Evolutionary conservation across 2,329 filamentous ascomycete genomes (phyloP).

Genomic region (Fusarium nanum): DNA sequence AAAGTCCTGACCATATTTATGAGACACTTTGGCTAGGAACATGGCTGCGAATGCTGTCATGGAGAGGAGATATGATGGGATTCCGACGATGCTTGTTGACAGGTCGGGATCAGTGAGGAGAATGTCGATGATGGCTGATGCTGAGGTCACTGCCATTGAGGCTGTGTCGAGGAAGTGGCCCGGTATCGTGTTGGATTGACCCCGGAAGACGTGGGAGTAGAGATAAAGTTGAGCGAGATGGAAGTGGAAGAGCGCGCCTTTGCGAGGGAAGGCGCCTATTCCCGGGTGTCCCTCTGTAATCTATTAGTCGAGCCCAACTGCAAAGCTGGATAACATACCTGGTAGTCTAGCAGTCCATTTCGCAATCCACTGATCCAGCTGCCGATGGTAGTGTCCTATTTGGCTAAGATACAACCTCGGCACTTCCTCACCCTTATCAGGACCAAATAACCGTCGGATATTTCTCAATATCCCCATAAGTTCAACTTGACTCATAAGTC

Average conservation of each 20-base stretch:
- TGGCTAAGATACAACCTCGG: constrained; percentile 64
- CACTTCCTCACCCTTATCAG: constrained; percentile 64
- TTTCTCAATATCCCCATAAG: constrained; percentile 68
- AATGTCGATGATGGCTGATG: constrained; percentile 58
- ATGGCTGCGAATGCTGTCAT: constrained; percentile 66
- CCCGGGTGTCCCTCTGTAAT: constrained; percentile 47
- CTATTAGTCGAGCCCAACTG: not conserved
- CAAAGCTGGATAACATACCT: constrained; percentile 35
- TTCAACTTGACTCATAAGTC: constrained; percentile 68
- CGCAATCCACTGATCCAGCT: constrained; percentile 54
- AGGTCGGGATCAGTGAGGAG: constrained; percentile 57
- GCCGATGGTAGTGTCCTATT: constrained; percentile 48
- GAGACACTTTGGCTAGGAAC: constrained; percentile 61
- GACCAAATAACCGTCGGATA: constrained; percentile 66
- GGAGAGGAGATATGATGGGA: constrained; percentile 63
- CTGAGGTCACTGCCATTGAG: constrained; percentile 51
- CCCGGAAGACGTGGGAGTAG: constrained; percentile 57
- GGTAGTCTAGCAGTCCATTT: constrained; percentile 50
- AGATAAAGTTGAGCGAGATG: constrained; percentile 57
- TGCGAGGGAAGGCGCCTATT: constrained; percentile 55
- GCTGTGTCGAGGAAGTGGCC: constrained; percentile 51
- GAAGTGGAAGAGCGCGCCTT: constrained; percentile 55
- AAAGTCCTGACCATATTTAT: constrained; percentile 55
- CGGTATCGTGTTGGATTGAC: constrained; percentile 50
- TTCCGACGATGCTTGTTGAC: constrained; percentile 54